Conservation (phyloP, 2,329 filamentous ascomycete species). For the Cladorrhinum sp. region DNA sequence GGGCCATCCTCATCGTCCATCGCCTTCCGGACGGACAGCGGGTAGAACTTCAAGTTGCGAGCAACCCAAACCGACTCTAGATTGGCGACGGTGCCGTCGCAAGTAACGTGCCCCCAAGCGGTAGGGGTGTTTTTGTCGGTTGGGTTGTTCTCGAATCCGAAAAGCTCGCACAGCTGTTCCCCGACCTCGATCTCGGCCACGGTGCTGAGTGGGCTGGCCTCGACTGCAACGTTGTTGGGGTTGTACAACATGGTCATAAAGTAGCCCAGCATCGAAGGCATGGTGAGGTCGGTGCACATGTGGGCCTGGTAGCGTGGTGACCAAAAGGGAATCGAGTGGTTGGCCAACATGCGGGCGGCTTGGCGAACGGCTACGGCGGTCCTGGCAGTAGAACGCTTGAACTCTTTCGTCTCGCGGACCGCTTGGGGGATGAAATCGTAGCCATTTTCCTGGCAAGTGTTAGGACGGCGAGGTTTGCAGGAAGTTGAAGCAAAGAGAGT, state of each 20-base stretch:
- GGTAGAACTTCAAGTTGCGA: constrained; percentile 47
- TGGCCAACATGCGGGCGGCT: constrained; percentile 38
- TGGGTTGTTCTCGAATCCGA: constrained; percentile 43
- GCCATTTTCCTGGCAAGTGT: neutral
- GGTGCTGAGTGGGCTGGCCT: constrained; percentile 45
- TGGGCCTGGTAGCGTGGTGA: constrained; percentile 46
- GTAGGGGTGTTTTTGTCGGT: constrained; percentile 32
- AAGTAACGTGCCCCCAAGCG: constrained; percentile 46
- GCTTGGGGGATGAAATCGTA: constrained; percentile 37
- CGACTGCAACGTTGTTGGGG: constrained; percentile 46
- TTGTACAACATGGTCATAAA: constrained; percentile 51
- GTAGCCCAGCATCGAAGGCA: constrained; percentile 44
- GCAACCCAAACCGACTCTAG: constrained; percentile 47
- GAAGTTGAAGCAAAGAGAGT: neutral
- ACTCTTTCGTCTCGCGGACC: constrained; percentile 35
- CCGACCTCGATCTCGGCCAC: constrained; percentile 44
- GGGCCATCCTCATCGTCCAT: constrained; percentile 21
- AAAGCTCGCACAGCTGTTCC: constrained; percentile 43
- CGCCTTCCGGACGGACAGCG: constrained; percentile 18
- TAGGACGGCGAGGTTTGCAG: neutral
- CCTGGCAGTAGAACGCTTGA: constrained; percentile 31
- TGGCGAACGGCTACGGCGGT: constrained; percentile 31
- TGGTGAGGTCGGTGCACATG: constrained; percentile 43
- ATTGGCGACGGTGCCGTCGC: constrained; percentile 45
- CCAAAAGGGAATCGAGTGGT: constrained; percentile 45